Conservation (phyloP, 441 rosid species). For the Lagerstroemia fauriei region DNA sequence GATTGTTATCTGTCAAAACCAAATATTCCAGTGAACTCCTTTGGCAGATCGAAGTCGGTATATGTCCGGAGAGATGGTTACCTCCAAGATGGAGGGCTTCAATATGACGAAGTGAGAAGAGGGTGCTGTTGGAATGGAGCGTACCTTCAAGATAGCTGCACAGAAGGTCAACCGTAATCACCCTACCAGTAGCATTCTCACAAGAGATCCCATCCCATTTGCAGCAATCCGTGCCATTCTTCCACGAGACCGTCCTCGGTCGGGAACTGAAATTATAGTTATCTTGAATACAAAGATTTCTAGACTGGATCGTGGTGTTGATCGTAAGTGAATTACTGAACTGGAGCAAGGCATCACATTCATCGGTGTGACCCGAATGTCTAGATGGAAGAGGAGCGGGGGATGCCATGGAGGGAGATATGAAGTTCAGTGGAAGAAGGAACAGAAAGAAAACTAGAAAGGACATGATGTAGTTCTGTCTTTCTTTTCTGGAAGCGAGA, state of each 20-base stretch:
- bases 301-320: slow-evolving; percentile 11
- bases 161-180: slow-evolving; percentile 24
- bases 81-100: slow-evolving; percentile 11
- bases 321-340: slow-evolving; percentile 25
- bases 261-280: neutral
- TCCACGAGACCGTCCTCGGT: neutral
- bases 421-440: neutral
- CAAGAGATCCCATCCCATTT: neutral
- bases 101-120: slow-evolving; percentile 18
- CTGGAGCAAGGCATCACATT: slow-evolving; percentile 30
- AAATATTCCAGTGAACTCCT: neutral
- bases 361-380: neutral
- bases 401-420: neutral
- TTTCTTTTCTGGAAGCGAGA: neutral
- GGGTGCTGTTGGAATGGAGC: slow-evolving; percentile 24
- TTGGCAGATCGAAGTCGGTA: neutral
- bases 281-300: neutral
- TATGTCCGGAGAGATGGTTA: neutral
- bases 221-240: neutral
- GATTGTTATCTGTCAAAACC: neutral
- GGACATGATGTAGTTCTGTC: neutral
- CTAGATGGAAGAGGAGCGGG: neutral
- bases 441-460: neutral
- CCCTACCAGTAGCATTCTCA: slow-evolving; percentile 9
- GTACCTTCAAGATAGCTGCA: slow-evolving; percentile 29